Evolutionary conservation across 2,329 filamentous ascomycete species (phyloP), one percentile per base, ranked within the genome.

Genomic region (Chlorencoelia australis): DNA sequence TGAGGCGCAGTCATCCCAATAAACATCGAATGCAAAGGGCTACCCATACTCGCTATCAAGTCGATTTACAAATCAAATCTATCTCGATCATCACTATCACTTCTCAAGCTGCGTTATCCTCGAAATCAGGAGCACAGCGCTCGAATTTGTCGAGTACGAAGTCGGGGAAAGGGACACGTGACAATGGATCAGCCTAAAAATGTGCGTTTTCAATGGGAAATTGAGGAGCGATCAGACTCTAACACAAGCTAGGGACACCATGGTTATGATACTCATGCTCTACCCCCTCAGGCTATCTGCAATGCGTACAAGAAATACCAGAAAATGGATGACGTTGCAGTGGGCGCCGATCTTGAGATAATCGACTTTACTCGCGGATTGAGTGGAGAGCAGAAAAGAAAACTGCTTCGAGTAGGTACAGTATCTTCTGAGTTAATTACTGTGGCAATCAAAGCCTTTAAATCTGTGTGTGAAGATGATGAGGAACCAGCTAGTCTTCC

Each of bases 221-320:
- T 29, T n/a, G n/a, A n/a, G n/a, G n/a, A n/a, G 15, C n/a, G 24
- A 18, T 22, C 20, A 34, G 30, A 16, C 10, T 24, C 33, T 26
- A 37, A 25, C 16, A 36, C 3, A 8, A 2, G 26, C 14, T 13
- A 49, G 33, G 26, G 30, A 24, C 35, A 45, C 18, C 48, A 50
- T 40, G 35, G 38, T 4, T 48, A 51, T 52, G 51, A 56, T 40
- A 54, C 52, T 2, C 52, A 56, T 43, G 53, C 52, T n/a, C 42
- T 53, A n/a, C 53, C 53, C 3, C 53, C 53, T 4, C 49, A 54
- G 27, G 50, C 48, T 19, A 51, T 56, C 10, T 54, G 52, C 20
- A 46, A 55, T 42, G 36, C 46, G n/a, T 56, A 54, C 24, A 54
- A 54, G 30, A 53, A 49, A 30, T 56, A 56, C 28, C 50, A 55